These are phyloP conservation scores for Geotrichum klebahnii DNA, from an alignment of 1,139 yeast genomes.

Conservation along the genomic window DNA sequence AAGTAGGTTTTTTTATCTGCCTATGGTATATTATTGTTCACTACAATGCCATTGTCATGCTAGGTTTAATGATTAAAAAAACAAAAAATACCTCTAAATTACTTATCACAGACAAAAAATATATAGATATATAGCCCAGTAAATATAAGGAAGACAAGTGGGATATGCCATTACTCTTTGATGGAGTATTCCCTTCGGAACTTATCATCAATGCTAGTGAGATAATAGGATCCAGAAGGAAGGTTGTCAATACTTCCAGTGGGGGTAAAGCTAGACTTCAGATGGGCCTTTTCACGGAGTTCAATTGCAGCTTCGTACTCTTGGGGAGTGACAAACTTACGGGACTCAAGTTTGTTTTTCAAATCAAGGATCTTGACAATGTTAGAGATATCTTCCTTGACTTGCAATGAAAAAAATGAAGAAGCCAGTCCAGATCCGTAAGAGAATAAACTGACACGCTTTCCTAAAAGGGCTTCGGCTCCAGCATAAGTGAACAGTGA, in stretches of 20 bases:
- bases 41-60: neutral
- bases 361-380: slow-evolving; percentile 66
- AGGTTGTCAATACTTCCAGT: slow-evolving; percentile 70
- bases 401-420: slow-evolving; percentile 72
- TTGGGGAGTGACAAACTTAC: slow-evolving; percentile 66
- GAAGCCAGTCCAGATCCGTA: slow-evolving; percentile 98
- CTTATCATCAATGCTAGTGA: slow-evolving; percentile 79
- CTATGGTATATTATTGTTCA: neutral
- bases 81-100: neutral
- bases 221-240: slow-evolving; percentile 74
- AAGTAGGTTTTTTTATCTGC: neutral
- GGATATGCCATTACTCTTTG: slow-evolving; percentile 44
- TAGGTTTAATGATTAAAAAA: neutral
- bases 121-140: neutral
- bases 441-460: slow-evolving; percentile 89
- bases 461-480: slow-evolving; percentile 65
- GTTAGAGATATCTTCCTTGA: slow-evolving; percentile 73
- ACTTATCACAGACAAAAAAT: no score
- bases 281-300: slow-evolving; percentile 84
- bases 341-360: slow-evolving; percentile 62
- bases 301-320: slow-evolving; percentile 77
- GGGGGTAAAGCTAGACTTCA: slow-evolving; percentile 75
- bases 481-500: slow-evolving; percentile 77
- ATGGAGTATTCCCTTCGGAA: slow-evolving; percentile 75
- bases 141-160: neutral